Base-by-base conservation (phyloP, 148 eudicot genomes). In the Euryodendron excelsum region DNA sequence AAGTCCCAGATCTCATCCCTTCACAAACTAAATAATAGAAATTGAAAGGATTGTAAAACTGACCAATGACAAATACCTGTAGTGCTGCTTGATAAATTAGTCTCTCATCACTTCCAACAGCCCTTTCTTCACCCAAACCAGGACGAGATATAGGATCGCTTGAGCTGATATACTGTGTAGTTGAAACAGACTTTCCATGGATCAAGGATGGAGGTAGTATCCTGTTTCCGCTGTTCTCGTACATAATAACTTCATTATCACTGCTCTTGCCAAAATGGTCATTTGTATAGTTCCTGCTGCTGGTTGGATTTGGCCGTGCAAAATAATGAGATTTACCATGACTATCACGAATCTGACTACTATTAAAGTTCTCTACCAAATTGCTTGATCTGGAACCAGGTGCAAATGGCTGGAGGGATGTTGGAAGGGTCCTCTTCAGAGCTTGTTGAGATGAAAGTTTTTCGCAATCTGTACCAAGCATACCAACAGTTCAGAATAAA, bases 51-150 rank as follows among this genome's bases (percentile, higher is more conserved):
- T n/a, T 15, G 18, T 14, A 74, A 11, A 31, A 58, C 53, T 15
- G 31, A 47, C 65, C 33, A 27, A 63, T 27, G 60, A 79, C 9
- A 7, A 75, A 30, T 87, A 96, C 99, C 96, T 91, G 98, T 74
- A 96, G 52, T 69, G 93, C 99, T 52, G 94, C 97, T 88, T 91
- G 97, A 83, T 82, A 93, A 72, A 93, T 86, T 78, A 87, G 78
- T 78, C 97, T 86, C 89, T 93, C 99, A 76, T 96, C 98, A 81
- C 78, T 69, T 79, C 83, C 98, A 3, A 81, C 78, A 64, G 79
- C 86, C 83, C 84, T 84, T 76, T 90, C 99, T 79, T 93, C 98
- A 76, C 82, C 84, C 50, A 83, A 36, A 63, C 84, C 89, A 79
- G 88, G 60, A 67, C 77, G 92, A 69, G 69, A 82, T 30, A 80